Conservation (phyloP, 768 basidiomycete species). For the Paxillus rubicundulus region DNA sequence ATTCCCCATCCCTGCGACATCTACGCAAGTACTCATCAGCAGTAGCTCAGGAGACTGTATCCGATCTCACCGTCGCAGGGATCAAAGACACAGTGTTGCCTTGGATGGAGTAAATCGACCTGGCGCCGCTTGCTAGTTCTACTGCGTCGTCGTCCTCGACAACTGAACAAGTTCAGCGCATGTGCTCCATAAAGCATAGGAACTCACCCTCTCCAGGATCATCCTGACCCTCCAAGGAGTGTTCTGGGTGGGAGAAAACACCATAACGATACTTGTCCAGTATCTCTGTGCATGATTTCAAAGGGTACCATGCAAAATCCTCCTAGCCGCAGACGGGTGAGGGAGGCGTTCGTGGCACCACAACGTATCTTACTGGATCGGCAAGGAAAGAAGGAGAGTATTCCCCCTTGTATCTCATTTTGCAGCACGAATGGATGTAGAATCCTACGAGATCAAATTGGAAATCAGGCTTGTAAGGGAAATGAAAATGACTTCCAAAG, state of each 20-base stretch:
- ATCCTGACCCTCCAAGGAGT: conserved; percentile 41
- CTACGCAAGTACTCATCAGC: conserved; percentile 13
- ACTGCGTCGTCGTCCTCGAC: conserved; percentile 14
- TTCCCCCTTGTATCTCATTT: conserved; percentile 97
- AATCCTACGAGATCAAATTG: conserved; percentile 53
- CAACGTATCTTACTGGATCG: conserved; percentile 63
- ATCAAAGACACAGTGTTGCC: conserved; percentile 19
- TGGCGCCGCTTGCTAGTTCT: conserved; percentile 19
- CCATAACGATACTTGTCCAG: conserved; percentile 70
- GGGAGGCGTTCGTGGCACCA: background rate
- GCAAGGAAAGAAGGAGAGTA: conserved; percentile 84
- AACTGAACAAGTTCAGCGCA: conserved; percentile 16
- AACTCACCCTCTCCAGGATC: conserved; percentile 27
- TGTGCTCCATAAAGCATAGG: background rate
- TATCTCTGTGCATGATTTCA: conserved; percentile 54
- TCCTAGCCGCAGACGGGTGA: conserved; percentile 46
- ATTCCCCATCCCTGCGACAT: conserved; percentile 29
- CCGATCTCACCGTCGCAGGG: conserved; percentile 23
- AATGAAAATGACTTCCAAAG: background rate
- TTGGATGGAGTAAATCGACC: conserved; percentile 24
- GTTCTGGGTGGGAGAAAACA: conserved; percentile 63
- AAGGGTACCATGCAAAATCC: conserved; percentile 72
- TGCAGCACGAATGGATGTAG: conserved; percentile 88
- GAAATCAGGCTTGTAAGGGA: background rate
- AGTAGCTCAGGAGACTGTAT: background rate